A percentile compares a stretch with the other conserved stretches of the same genome.
phyloP scores from a whole-genome alignment of 2,329 filamentous ascomycete species.

The Phyllosticta citriasiana region DNA sequence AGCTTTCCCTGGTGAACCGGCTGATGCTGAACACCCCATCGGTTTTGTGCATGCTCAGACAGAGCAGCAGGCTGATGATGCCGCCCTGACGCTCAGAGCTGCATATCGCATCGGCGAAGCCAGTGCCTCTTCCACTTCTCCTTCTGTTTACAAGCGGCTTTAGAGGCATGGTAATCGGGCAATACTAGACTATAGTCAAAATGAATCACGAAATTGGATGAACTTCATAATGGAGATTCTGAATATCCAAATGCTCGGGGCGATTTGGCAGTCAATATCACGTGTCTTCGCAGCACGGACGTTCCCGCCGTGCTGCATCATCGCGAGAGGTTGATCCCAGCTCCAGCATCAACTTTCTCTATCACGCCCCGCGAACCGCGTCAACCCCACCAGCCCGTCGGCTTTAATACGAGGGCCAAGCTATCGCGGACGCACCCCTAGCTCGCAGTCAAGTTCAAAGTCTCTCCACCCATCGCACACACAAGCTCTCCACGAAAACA shows the following conservation, averaged over 20 bases:
- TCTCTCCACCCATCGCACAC: neutral
- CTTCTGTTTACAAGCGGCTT: neutral
- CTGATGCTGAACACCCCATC: neutral
- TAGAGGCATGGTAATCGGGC: neutral
- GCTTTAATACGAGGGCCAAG: neutral
- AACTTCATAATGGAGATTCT: neutral
- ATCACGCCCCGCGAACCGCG: neutral
- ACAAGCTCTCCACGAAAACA: neutral
- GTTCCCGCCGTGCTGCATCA: neutral
- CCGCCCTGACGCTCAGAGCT: constrained; percentile 1
- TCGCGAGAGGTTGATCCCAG: neutral
- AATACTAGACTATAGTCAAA: neutral
- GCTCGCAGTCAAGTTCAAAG: neutral
- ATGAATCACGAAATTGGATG: neutral
- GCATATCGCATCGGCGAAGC: constrained; percentile 1
- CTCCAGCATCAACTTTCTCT: neutral
- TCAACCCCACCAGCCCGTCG: neutral
- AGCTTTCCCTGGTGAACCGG: constrained; percentile 4
- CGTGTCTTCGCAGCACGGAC: neutral
- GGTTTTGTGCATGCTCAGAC: constrained; percentile 6
- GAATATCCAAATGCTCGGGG: neutral
- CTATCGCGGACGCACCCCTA: neutral
- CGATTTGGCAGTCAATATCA: neutral
- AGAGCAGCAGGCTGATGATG: constrained; percentile 3
- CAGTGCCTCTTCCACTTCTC: neutral